These are phyloP conservation scores for Mariannaea elegans DNA, from an alignment of 2,329 filamentous ascomycete genomes.

Conservation along the genomic window DNA sequence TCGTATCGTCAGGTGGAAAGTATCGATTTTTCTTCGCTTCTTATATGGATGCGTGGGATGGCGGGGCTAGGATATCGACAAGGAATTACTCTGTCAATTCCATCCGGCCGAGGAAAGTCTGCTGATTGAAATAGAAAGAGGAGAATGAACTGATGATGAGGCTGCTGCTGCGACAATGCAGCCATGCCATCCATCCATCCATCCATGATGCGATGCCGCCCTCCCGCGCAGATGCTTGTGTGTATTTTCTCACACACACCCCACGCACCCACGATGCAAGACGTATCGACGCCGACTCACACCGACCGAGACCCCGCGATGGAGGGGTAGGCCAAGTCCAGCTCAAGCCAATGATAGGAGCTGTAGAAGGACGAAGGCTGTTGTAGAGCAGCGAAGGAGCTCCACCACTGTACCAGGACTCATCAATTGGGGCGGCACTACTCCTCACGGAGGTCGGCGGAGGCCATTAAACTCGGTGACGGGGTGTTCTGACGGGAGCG, in stretches of 20 bases:
- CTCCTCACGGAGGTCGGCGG: constrained; percentile 21
- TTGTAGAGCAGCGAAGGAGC: not conserved
- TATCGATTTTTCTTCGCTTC: constrained; percentile 1
- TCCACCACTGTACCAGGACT: constrained; percentile 8
- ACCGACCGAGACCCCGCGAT: constrained; percentile 23
- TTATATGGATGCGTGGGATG: constrained; percentile 6
- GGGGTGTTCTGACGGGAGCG: constrained; percentile 20
- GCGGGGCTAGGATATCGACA: not conserved
- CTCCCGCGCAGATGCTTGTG: not conserved
- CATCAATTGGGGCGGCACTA: constrained; percentile 15
- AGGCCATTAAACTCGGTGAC: constrained; percentile 14
- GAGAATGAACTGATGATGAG: constrained; percentile 30
- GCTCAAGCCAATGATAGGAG: constrained; percentile 14
- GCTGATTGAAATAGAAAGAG: constrained; percentile 31
- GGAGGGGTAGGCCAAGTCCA: constrained; percentile 15
- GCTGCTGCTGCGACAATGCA: constrained; percentile 10
- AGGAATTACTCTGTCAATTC: constrained; percentile 9
- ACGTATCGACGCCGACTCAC: constrained; percentile 13
- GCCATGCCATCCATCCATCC: constrained; percentile 10
- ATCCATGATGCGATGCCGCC: constrained; percentile 25
- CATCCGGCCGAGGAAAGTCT: constrained; percentile 29
- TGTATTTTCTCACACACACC: not conserved
- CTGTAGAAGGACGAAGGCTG: not conserved
- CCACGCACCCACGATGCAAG: constrained; percentile 12
- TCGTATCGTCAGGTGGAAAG: constrained; percentile 12